Base-by-base conservation (phyloP, 2,329 filamentous ascomycete genomes). In the Drechslerella coelobrocha region DNA sequence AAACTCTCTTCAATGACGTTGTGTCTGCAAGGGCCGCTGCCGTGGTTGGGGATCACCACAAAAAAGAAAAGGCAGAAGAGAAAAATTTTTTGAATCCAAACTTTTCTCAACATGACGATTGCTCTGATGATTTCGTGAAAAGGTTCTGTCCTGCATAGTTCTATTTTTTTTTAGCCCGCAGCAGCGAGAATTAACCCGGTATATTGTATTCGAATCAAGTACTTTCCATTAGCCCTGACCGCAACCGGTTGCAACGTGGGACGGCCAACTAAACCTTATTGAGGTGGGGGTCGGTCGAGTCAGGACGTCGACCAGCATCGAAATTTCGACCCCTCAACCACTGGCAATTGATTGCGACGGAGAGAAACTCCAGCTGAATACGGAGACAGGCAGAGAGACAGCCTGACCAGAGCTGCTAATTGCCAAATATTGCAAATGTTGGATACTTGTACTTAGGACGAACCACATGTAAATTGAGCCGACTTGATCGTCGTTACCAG, bases 191-290 rank as follows among this genome's bases (percentile, higher is more conserved):
- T 39, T n/a, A 39, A n/a, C 12, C 34, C 34, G 34, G 17, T n/a
- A n/a, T 39, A 10, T 39, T n/a, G 34, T n/a, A 10, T n/a, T 10
- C 34, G 17, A 17, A 5, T 14, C 37, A 17, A 5, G 7, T 5
- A 17, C 7, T 14, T 17, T 17, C 7, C n/a, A 14, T 5, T 8
- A 5, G 5, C n/a, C 37, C n/a, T 17, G n/a, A 17, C 39, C 51
- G 63, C 63, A 56, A 61, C 56, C 63, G 43, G 56, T 34, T 60
- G 21, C 63, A 68, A 57, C 57, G 57, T 69, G 65, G 63, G 57
- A 69, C 57, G 51, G 21, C 57, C 59, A 37, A 41, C 23, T 29
- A 54, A 63, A 60, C 66, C 47, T 59, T 71, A 71, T 71, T 63
- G 57, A 37, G 39, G 39, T 52, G 52, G 29, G 52, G 29, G 17